Conservation (phyloP, 1,284 basidiomycete genomes). For the Irpex sp. region DNA sequence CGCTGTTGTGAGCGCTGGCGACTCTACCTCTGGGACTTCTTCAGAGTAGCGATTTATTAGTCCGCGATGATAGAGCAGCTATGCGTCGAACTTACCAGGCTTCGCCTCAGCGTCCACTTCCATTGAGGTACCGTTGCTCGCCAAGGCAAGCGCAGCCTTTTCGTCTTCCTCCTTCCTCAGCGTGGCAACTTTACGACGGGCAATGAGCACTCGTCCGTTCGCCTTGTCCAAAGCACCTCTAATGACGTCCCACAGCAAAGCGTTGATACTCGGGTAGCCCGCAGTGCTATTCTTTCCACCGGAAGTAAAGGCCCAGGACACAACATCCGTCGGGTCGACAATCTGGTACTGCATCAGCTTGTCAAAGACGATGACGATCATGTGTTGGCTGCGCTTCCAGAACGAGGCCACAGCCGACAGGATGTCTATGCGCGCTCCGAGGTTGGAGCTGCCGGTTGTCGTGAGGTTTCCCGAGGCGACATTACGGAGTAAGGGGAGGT, state of each 20-base stretch:
- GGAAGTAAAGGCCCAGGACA: constrained; percentile 78
- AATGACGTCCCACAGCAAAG: constrained; percentile 80
- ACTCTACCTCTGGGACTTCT: constrained; percentile 56
- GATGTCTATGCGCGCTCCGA: constrained; percentile 67
- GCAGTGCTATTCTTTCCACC: constrained; percentile 29
- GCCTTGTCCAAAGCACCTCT: constrained; percentile 84
- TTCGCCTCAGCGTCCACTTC: constrained; percentile 71
- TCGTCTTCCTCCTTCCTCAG: constrained; percentile 88
- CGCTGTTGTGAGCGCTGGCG: constrained; percentile 62
- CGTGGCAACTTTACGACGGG: constrained; percentile 66
- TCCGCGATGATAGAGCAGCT: background rate
- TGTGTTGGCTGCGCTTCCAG: constrained; percentile 81
- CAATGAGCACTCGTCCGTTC: constrained; percentile 78
- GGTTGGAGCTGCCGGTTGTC: constrained; percentile 38
- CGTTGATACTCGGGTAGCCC: constrained; percentile 42
- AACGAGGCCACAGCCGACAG: constrained; percentile 70
- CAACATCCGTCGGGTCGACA: constrained; percentile 90
- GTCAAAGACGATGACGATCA: constrained; percentile 90
- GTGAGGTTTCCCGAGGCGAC: constrained; percentile 48
- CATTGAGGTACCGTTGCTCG: constrained; percentile 51
- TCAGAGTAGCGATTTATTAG: background rate
- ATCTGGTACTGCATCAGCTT: constrained; percentile 99
- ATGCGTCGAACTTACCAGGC: constrained; percentile 32
- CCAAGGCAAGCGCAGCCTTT: constrained; percentile 69
- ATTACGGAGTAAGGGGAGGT: constrained; percentile 83